These are phyloP conservation scores for Helichrysum umbraculigerum DNA, from an alignment of 129 eudicot species.

Conservation along the genomic window DNA sequence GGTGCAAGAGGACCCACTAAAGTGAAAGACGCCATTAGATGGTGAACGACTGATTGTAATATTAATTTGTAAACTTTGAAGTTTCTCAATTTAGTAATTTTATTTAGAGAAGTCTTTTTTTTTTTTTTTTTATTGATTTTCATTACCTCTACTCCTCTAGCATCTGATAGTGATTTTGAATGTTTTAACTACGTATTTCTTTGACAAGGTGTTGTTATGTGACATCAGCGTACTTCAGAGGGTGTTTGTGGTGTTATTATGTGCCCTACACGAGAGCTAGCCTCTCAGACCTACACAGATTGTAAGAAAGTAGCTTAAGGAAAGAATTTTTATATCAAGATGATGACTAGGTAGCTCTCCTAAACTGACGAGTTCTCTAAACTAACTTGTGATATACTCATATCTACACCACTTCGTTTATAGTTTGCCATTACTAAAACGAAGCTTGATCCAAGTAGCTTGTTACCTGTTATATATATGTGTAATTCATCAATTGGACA, in stretches of 20 bases:
- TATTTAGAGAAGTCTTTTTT: no score
- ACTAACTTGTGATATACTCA: slow-evolving; percentile 75
- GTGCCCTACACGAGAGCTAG: slow-evolving; percentile 93
- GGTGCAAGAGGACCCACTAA: no score
- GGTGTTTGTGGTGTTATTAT: slow-evolving; percentile 85
- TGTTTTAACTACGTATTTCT: slow-evolving; percentile 1
- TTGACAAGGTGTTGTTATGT: slow-evolving; percentile 8
- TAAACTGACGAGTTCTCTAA: slow-evolving; percentile 77
- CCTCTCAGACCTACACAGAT: slow-evolving; percentile 94
- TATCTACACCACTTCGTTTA: slow-evolving; percentile 84
- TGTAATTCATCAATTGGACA: no score
- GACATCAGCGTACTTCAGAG: slow-evolving; percentile 63
- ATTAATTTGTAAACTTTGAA: no score
- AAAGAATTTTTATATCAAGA: slow-evolving; percentile 72
- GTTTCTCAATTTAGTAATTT: no score
- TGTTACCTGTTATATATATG: slow-evolving; percentile 7
- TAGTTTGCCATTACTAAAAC: slow-evolving; percentile 62
- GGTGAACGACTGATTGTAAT: no score
- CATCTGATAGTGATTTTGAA: slow-evolving; percentile 24
- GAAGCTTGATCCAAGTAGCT: slow-evolving; percentile 92
- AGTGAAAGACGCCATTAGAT: no score
- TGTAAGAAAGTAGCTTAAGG: slow-evolving; percentile 85
- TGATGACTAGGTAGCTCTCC: slow-evolving; percentile 90
- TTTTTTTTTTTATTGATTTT: no score
- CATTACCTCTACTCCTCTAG: neutral